Conservation (phyloP, 1,139 yeast species). For the Magnusiomyces magnusii region DNA sequence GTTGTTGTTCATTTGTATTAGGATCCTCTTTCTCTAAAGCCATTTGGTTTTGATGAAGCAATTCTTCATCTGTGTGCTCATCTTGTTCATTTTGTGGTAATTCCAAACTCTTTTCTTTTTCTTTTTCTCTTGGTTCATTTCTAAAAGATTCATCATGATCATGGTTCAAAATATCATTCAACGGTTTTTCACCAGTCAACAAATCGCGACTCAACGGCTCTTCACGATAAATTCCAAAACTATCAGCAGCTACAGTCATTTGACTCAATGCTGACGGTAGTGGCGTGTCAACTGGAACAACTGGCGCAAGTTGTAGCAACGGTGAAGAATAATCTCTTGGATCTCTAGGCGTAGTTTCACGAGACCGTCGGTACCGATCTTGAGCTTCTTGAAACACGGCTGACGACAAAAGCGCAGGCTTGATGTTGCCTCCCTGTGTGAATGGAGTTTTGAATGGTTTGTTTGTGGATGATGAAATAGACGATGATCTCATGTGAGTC, state of each 20-base stretch:
- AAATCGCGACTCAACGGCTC: background rate
- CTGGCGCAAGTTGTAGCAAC: background rate
- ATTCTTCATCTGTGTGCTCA: background rate
- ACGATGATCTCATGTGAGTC: too few relatives aligned
- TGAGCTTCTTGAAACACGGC: slow-evolving; percentile 1
- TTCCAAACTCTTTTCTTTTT: too few relatives aligned
- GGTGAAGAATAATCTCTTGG: background rate
- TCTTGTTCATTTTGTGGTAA: too few relatives aligned
- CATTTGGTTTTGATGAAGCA: background rate
- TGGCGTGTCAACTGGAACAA: background rate
- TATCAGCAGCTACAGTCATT: background rate
- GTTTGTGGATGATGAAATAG: background rate
- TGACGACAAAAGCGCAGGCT: background rate
- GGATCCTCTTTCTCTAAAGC: background rate
- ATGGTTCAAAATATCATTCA: background rate
- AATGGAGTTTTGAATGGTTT: background rate
- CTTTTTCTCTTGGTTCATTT: too few relatives aligned
- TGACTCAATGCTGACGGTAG: background rate
- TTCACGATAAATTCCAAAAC: background rate
- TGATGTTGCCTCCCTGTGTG: background rate
- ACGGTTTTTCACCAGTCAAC: too few relatives aligned
- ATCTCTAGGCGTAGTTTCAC: background rate
- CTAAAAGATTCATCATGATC: background rate
- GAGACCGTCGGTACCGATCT: background rate
- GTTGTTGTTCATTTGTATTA: background rate